Evolutionary conservation across 768 basidiomycete species (phyloP).

Genomic region (Kwoniella shandongensis): DNA sequence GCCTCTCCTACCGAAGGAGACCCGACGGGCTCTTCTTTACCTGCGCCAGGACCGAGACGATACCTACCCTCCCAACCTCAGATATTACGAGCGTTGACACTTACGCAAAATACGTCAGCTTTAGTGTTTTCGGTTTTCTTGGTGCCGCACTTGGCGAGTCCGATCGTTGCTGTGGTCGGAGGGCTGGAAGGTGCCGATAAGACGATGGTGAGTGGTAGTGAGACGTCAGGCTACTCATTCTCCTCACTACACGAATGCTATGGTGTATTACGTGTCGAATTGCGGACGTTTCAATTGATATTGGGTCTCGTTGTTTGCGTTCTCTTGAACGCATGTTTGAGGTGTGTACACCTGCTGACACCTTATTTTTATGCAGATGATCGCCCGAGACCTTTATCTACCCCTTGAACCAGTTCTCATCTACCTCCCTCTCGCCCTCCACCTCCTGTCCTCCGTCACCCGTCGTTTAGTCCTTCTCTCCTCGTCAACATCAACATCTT

Average conservation of each 20-base stretch:
- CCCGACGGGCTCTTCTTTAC: too few relatives aligned
- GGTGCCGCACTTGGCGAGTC: conserved; percentile 75
- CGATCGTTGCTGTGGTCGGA: conserved; percentile 68
- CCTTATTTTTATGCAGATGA: conserved; percentile 64
- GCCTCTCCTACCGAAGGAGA: too few relatives aligned
- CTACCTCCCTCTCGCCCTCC: conserved; percentile 66
- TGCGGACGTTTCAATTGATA: neutral
- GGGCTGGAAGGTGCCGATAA: conserved; percentile 69
- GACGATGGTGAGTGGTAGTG: conserved; percentile 64
- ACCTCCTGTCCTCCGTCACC: conserved; percentile 62
- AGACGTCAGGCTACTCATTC: neutral
- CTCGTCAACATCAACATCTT: conserved; percentile 16
- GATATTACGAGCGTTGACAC: conserved; percentile 57
- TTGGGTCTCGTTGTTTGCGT: conserved; percentile 1
- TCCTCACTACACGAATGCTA: neutral
- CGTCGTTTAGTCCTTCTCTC: conserved; percentile 62
- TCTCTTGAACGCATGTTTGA: too few relatives aligned
- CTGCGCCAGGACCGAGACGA: neutral
- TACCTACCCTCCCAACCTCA: conserved; percentile 37
- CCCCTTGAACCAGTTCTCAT: conserved; percentile 69
- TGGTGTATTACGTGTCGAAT: too few relatives aligned
- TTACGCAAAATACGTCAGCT: conserved; percentile 66
- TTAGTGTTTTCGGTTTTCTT: conserved; percentile 77
- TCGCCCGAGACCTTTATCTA: conserved; percentile 85
- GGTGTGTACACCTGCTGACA: neutral